phyloP scores from a whole-genome alignment of 768 basidiomycete species.

The Saitozyma podzolica region DNA sequence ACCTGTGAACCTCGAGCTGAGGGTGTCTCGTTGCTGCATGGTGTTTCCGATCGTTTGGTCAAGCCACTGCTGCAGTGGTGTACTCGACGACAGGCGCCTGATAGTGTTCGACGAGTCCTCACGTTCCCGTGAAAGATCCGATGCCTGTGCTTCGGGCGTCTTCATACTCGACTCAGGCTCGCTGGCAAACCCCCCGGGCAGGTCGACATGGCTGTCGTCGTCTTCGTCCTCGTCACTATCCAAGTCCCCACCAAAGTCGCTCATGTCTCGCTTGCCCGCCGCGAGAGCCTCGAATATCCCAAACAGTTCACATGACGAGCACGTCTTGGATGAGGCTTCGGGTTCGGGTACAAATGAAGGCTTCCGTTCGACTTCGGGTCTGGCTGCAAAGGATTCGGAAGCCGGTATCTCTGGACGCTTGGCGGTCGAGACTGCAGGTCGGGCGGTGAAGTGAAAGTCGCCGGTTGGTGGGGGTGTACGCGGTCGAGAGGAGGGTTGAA shows the following conservation, averaged over 20 bases:
- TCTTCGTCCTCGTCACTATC: too few species aligned
- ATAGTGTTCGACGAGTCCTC: background rate
- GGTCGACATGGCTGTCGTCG: conserved; percentile 17
- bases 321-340: too few species aligned
- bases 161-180: background rate
- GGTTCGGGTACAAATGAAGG: too few species aligned
- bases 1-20: conserved; percentile 33
- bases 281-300: conserved; percentile 35
- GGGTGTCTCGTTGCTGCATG: conserved; percentile 13
- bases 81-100: background rate
- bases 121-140: too few species aligned
- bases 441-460: too few species aligned
- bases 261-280: conserved; percentile 15
- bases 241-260: background rate
- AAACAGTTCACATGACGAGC: conserved; percentile 27
- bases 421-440: too few species aligned
- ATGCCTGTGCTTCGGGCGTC: background rate
- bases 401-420: too few species aligned
- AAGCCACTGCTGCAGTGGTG: conserved; percentile 12
- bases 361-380: too few species aligned
- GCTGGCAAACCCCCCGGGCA: conserved; percentile 3
- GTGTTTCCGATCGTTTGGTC: conserved; percentile 17
- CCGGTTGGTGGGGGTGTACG: too few species aligned
- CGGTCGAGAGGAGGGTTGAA: too few species aligned
- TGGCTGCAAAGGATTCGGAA: too few species aligned